Percentiles rank a stretch among this genome's conserved stretches.
Evolutionary conservation across 78 protist species (phyloP).

Genomic region (Pigoraptor vietnamica): DNA sequence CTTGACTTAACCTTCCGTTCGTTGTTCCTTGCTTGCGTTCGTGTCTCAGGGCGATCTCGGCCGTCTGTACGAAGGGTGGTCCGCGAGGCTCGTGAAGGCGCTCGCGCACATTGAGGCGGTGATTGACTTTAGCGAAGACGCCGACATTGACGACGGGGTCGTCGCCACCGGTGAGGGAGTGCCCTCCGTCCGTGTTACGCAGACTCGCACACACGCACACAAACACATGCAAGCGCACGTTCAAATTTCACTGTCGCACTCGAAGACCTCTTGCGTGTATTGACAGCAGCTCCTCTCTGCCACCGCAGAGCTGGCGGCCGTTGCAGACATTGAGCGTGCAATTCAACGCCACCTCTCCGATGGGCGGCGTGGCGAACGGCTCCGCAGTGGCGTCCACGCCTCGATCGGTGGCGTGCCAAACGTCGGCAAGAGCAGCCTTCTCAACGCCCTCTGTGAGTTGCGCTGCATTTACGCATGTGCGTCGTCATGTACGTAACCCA

Average conservation of each 20-base stretch:
- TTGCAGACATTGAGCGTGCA: background rate
- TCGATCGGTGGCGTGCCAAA: constrained; percentile 78
- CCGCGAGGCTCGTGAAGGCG: background rate
- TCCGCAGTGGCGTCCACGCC: constrained; percentile 58
- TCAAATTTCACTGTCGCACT: too few relatives aligned
- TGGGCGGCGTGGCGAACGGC: constrained; percentile 56
- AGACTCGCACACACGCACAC: too few relatives aligned
- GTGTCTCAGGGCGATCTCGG: constrained; percentile 52
- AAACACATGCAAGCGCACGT: too few relatives aligned
- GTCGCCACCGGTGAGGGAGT: constrained; percentile 13
- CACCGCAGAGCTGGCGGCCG: background rate
- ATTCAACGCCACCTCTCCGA: constrained; percentile 51
- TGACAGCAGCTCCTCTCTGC: too few relatives aligned
- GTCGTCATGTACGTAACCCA: too few relatives aligned
- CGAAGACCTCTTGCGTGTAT: too few relatives aligned
- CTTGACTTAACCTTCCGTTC: too few relatives aligned
- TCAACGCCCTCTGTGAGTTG: constrained; percentile 58
- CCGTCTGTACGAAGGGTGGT: constrained; percentile 24
- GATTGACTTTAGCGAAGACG: constrained; percentile 90
- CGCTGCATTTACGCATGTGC: background rate
- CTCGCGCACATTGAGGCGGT: constrained; percentile 81
- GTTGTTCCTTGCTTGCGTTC: too few relatives aligned
- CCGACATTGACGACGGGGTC: constrained; percentile 58
- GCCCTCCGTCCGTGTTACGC: background rate
- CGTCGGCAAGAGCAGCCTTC: constrained; percentile 73